phyloP scores from a whole-genome alignment of 164 flowering plant genomes.

The Stephania cephalantha region DNA sequence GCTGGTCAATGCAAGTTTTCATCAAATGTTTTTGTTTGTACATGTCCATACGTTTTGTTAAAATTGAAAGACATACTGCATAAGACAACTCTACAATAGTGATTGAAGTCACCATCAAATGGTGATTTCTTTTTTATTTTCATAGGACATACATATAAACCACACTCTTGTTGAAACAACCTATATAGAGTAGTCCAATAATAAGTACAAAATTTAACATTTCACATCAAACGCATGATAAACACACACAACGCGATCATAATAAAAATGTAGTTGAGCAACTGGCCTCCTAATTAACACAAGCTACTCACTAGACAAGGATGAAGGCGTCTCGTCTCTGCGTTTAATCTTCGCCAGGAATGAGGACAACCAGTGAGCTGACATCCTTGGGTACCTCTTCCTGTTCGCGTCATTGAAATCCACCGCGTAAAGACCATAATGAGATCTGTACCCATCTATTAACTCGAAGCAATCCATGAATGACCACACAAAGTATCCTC shows the following conservation, averaged over 20 bases:
- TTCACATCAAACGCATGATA: neutral
- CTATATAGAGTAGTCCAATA: too few relatives aligned
- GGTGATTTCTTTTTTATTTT: too few relatives aligned
- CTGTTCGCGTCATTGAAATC: slow-evolving; percentile 6
- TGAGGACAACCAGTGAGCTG: slow-evolving; percentile 7
- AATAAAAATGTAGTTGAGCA: neutral
- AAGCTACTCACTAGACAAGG: neutral
- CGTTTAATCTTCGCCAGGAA: neutral
- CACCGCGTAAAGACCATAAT: slow-evolving; percentile 8
- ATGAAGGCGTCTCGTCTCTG: neutral
- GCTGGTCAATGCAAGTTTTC: neutral
- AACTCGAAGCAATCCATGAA: slow-evolving; percentile 11
- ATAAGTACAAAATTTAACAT: too few relatives aligned
- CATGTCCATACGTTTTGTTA: too few relatives aligned
- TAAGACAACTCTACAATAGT: too few relatives aligned
- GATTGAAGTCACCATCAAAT: too few relatives aligned
- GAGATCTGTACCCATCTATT: neutral
- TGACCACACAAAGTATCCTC: slow-evolving; percentile 15
- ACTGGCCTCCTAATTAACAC: neutral
- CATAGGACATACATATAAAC: too few relatives aligned
- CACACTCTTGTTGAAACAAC: too few relatives aligned
- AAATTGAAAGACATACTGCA: too few relatives aligned
- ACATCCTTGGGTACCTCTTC: slow-evolving; percentile 10
- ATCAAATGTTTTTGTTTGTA: too few relatives aligned
- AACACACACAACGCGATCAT: too few relatives aligned